phyloP scores from a whole-genome alignment of 352 stramenopile species.

The Pythium sukuiense region DNA sequence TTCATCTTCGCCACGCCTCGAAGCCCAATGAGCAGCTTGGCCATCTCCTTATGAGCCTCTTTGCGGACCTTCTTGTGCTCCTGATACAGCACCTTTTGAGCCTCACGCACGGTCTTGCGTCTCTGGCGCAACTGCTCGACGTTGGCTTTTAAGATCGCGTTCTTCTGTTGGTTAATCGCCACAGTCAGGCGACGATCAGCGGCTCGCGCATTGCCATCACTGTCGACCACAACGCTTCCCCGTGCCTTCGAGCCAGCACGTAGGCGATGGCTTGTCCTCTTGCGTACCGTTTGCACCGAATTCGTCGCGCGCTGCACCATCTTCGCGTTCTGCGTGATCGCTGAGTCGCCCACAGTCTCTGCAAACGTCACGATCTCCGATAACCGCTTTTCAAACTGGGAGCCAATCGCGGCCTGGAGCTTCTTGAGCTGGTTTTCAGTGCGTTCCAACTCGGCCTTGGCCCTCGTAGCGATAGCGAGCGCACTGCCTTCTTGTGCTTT shows the following conservation, averaged over 20 bases:
- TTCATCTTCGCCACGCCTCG: slow-evolving; percentile 54
- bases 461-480: slow-evolving; percentile 37
- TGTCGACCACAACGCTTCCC: neutral
- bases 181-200: slow-evolving; percentile 38
- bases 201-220: neutral
- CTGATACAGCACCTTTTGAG: slow-evolving; percentile 29
- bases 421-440: slow-evolving; percentile 65
- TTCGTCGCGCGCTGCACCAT: slow-evolving; percentile 21
- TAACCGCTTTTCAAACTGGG: slow-evolving; percentile 56
- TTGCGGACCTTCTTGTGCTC: slow-evolving; percentile 41
- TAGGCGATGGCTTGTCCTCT: slow-evolving; percentile 4
- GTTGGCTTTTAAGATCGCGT: slow-evolving; percentile 47
- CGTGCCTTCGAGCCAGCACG: neutral
- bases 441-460: slow-evolving; percentile 44
- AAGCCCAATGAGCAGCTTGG: slow-evolving; percentile 44
- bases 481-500: slow-evolving; percentile 39
- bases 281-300: slow-evolving; percentile 10
- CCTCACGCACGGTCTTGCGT: slow-evolving; percentile 40
- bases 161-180: slow-evolving; percentile 57
- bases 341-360: slow-evolving; percentile 28
- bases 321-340: slow-evolving; percentile 9
- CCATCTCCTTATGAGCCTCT: slow-evolving; percentile 43
- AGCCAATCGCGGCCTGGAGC: slow-evolving; percentile 49
- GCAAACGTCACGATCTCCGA: slow-evolving; percentile 44
- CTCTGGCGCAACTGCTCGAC: slow-evolving; percentile 43